These are phyloP conservation scores for Psidium guajava DNA, from an alignment of 345 rosid species.

Conservation along the genomic window DNA sequence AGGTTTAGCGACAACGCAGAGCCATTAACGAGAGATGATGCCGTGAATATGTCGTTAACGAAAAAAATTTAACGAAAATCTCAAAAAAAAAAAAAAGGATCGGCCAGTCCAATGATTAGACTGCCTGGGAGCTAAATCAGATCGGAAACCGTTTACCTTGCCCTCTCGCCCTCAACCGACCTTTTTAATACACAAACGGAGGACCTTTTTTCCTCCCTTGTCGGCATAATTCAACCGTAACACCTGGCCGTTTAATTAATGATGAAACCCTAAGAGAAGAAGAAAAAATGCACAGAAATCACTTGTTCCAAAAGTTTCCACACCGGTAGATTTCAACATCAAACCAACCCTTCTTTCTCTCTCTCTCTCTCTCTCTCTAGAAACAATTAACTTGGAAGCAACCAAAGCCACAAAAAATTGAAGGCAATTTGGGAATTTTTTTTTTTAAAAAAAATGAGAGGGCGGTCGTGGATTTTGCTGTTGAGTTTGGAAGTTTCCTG, in stretches of 20 bases:
- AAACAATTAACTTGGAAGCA: constrained; percentile 2
- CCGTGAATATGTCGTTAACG: too few species aligned
- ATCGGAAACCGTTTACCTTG: too few species aligned
- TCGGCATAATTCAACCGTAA: background rate
- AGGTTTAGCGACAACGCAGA: too few species aligned
- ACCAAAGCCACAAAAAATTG: background rate
- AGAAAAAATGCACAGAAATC: background rate
- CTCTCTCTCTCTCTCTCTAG: background rate
- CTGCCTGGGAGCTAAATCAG: too few species aligned
- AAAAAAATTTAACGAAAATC: too few species aligned
- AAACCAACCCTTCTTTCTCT: background rate
- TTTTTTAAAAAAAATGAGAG: background rate
- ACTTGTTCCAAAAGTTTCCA: background rate
- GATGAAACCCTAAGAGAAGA: background rate
- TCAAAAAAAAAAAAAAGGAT: too few species aligned
- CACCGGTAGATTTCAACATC: constrained; percentile 10
- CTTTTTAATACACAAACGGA: background rate
- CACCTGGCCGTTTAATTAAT: background rate
- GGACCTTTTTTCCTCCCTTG: background rate
- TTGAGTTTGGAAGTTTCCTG: background rate
- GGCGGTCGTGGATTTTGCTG: background rate
- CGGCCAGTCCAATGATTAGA: too few species aligned
- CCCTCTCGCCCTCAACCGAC: background rate
- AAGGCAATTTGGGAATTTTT: background rate
- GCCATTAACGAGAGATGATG: too few species aligned